Base-by-base conservation (phyloP, 306 rosid genomes). In the Citrullus amarus region DNA sequence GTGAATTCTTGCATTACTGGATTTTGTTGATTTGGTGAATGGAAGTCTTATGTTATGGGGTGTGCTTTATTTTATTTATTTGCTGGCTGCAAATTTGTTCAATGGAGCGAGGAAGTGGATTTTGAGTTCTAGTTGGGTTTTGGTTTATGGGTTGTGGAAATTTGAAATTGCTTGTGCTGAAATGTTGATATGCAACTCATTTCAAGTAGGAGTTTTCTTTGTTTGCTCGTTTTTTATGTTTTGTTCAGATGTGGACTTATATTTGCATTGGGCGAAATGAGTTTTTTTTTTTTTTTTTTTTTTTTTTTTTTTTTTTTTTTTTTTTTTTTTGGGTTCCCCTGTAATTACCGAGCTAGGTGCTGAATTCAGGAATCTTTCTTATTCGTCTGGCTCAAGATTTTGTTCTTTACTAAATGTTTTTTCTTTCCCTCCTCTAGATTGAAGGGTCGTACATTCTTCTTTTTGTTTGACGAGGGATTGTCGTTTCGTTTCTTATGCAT, bases 351-450 rank as follows among this genome's bases (percentile, higher is more conserved):
- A 71, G 54, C 54, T 2, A 18, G 54, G 56, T 46, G 55, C 56
- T 69, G 54, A 6, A 9, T 20, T 68, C 6, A 12, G 43, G 25
- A 34, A 36, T 38, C 46, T 65, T 65, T 14, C 72, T 51, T 72
- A 15, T 73, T 30, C 20, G 16, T 72, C 59, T 25, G 20, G 12
- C 34, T 71, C n/a, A 48, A 70, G 30, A 15, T 30, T 72, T 22
- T 68, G 32, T 46, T 25, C 20, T 25, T 43, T 46, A 6, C 44
- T 28, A 9, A 1, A 41, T 5, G 70, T 41, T 58, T 38, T 68
- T n/a, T 41, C 46, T 58, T 57, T 77, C 32, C 68, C 79, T 76
- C 54, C 68, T 43, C 68, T 38, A 17, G 55, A 76, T 17, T 76
- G 76, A 46, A 70, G 15, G 12, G 34, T 53, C 5, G 54, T 57